A percentile compares a stretch with the other conserved stretches of the same genome.
Evolutionary conservation across 2,329 filamentous ascomycete species (phyloP).

Genomic region (Colletotrichum phormii): DNA sequence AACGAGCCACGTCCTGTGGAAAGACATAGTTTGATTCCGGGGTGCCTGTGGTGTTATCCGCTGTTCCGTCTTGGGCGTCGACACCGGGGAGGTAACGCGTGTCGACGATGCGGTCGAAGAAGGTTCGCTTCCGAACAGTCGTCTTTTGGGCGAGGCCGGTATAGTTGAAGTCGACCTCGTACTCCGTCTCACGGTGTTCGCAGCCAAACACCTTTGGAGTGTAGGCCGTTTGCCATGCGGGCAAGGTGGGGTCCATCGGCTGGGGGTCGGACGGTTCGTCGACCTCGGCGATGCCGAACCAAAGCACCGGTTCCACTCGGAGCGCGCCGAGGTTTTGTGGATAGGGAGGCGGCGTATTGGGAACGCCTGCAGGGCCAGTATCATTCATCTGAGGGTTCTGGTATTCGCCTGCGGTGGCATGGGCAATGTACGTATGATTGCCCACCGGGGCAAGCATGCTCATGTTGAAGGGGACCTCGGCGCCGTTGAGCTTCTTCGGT

Average conservation of each 20-base stretch:
- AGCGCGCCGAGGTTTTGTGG: constrained; percentile 47
- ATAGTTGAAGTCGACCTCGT: constrained; percentile 45
- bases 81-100: constrained; percentile 41
- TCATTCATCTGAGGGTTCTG: constrained; percentile 39
- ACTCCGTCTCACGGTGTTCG: constrained; percentile 49
- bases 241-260: constrained; percentile 35
- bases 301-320: constrained; percentile 49
- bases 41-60: constrained; percentile 45
- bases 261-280: constrained; percentile 39
- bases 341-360: constrained; percentile 36
- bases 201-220: constrained; percentile 49
- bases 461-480: constrained; percentile 42
- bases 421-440: constrained; percentile 46
- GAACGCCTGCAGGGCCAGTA: constrained; percentile 43
- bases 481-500: constrained; percentile 39
- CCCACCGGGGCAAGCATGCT: constrained; percentile 44
- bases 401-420: constrained; percentile 45
- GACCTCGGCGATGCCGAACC: constrained; percentile 47
- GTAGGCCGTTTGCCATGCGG: constrained; percentile 45
- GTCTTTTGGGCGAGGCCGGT: constrained; percentile 42
- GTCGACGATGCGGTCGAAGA: constrained; percentile 43
- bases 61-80: constrained; percentile 46
- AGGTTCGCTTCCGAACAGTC: constrained; percentile 38
- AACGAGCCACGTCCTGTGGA: constrained; percentile 39
- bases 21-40: constrained; percentile 44